phyloP scores from a whole-genome alignment of 352 stramenopile species.

The Pythium periplocum region DNA sequence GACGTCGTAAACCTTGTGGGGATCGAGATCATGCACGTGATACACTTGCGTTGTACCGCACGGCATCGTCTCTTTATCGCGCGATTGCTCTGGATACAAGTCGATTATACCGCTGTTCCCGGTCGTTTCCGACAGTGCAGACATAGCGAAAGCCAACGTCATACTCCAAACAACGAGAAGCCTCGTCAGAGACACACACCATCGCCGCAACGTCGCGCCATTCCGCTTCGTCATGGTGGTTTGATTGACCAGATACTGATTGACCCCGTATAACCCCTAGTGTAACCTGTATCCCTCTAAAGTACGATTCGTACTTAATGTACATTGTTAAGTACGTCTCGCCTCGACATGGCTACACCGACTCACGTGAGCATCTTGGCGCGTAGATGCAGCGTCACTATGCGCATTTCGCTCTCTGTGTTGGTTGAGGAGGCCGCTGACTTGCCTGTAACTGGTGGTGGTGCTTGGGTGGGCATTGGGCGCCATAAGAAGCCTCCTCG shows the following conservation, averaged over 20 bases:
- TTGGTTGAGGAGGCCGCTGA: not conserved
- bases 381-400: slow-evolving; percentile 17
- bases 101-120: slow-evolving; percentile 11
- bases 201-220: not conserved
- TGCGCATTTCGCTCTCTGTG: slow-evolving; percentile 12
- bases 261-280: no score
- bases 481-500: slow-evolving; percentile 19
- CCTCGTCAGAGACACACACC: not conserved
- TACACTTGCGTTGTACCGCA: slow-evolving; percentile 50
- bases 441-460: not conserved
- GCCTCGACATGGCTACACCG: slow-evolving; percentile 10
- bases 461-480: slow-evolving; percentile 1
- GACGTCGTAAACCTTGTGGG: slow-evolving; percentile 53
- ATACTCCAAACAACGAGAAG: slow-evolving; percentile 7
- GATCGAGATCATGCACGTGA: slow-evolving; percentile 40
- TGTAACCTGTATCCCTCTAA: not conserved
- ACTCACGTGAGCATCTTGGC: slow-evolving; percentile 17
- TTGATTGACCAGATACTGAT: no score
- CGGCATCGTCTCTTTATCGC: slow-evolving; percentile 26
- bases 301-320: no score
- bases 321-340: no score
- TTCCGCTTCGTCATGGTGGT: no score
- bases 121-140: not conserved
- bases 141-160: slow-evolving; percentile 5
- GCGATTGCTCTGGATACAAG: slow-evolving; percentile 40